Conservation (phyloP, 164 flowering plant species). For the Vitis riparia region DNA sequence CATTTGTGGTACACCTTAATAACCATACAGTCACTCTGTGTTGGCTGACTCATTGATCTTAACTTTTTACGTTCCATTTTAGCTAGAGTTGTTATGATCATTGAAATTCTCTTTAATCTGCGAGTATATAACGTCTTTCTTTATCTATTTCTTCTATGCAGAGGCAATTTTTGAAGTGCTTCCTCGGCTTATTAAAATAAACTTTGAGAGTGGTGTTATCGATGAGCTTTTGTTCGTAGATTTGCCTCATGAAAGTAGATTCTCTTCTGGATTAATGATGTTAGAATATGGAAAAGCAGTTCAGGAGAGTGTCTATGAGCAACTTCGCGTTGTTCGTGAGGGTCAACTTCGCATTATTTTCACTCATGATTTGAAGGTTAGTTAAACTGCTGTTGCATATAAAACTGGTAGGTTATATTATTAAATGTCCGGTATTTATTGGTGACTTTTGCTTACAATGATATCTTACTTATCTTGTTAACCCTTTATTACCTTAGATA, state of each 20-base stretch:
- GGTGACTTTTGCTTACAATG: too few species aligned
- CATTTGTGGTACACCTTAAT: too few species aligned
- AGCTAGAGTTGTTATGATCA: too few species aligned
- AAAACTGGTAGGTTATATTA: too few species aligned
- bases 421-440: too few species aligned
- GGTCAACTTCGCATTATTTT: slow-evolving; percentile 27
- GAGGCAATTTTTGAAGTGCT: slow-evolving; percentile 25
- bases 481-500: slow-evolving; percentile 11
- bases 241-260: slow-evolving; percentile 10
- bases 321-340: slow-evolving; percentile 24
- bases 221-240: slow-evolving; percentile 26
- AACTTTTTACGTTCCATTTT: too few species aligned
- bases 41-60: too few species aligned
- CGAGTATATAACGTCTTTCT: too few species aligned
- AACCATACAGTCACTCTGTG: too few species aligned
- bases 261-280: slow-evolving; percentile 15
- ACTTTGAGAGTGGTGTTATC: slow-evolving; percentile 26
- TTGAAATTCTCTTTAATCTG: too few species aligned
- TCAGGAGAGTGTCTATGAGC: slow-evolving; percentile 22
- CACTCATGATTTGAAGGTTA: slow-evolving; percentile 24
- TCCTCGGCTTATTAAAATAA: slow-evolving; percentile 18
- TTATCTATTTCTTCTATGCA: background rate
- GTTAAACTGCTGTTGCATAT: too few species aligned
- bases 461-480: too few species aligned
- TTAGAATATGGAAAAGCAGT: slow-evolving; percentile 21